These are phyloP conservation scores for Paramecium sexaurelia DNA, from an alignment of 73 alveolate species.

Conservation along the genomic window DNA sequence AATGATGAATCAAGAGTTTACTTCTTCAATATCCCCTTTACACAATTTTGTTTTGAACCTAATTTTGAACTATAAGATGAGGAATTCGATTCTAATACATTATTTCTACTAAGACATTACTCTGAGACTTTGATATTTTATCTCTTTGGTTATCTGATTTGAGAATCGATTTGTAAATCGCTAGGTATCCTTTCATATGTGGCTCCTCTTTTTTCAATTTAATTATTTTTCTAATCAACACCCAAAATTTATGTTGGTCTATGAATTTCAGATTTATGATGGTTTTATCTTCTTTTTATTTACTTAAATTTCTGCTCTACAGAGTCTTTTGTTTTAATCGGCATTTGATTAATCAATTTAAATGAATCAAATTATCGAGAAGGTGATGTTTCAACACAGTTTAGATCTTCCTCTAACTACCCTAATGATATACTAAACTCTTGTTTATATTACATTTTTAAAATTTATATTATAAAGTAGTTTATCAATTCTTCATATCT, in stretches of 20 bases:
- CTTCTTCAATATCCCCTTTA: neutral
- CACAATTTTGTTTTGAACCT: neutral
- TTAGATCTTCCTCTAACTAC: neutral
- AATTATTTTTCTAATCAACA: neutral
- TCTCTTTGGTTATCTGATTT: neutral
- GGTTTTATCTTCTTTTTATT: slow-evolving; percentile 1
- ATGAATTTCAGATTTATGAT: slow-evolving; percentile 18
- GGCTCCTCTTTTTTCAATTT: slow-evolving; percentile 8
- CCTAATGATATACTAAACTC: neutral
- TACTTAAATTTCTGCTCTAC: neutral
- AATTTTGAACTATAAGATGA: neutral
- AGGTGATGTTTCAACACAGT: neutral
- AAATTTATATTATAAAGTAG: neutral
- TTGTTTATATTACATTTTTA: neutral
- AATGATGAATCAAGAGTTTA: neutral
- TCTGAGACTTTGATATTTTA: neutral
- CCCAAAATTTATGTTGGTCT: neutral
- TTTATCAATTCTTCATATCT: neutral
- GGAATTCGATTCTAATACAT: neutral
- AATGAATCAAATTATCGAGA: slow-evolving; percentile 9
- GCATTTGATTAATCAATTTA: neutral
- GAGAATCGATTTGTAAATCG: neutral
- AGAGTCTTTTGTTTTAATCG: neutral
- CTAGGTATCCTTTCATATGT: neutral
- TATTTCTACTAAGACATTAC: neutral